phyloP scores from a whole-genome alignment of 495 filamentous ascomycete species.

The Penicillium robsamsonii region DNA sequence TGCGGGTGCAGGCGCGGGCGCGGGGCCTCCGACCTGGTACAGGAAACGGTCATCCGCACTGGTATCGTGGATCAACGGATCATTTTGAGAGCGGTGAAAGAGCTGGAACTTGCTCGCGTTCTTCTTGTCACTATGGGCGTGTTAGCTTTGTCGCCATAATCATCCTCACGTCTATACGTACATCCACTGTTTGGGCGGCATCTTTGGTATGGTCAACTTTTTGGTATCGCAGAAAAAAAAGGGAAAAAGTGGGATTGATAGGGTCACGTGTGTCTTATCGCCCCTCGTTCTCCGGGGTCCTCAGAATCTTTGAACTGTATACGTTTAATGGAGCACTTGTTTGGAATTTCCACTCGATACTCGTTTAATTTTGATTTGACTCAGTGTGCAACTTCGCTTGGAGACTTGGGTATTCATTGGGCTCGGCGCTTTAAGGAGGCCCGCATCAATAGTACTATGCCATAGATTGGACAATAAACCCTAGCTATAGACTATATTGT shows the following conservation, averaged over 20 bases:
- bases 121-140: conserved; percentile 76
- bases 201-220: conserved; percentile 39
- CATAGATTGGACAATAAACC: not conserved
- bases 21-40: conserved; percentile 45
- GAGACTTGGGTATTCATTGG: conserved; percentile 13
- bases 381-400: conserved; percentile 12
- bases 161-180: conserved; percentile 47
- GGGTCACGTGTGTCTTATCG: conserved; percentile 42
- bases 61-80: conserved; percentile 88
- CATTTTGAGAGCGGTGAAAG: conserved; percentile 94
- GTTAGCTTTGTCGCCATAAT: conserved; percentile 12
- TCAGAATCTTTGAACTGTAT: conserved; percentile 10
- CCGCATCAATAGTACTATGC: not conserved
- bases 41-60: conserved; percentile 80
- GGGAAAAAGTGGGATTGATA: conserved; percentile 37
- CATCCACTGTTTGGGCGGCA: conserved; percentile 87
- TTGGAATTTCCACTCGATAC: not conserved
- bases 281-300: conserved; percentile 30
- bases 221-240: conserved; percentile 25
- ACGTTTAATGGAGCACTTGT: not conserved
- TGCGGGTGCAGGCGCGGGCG: conserved; percentile 31
- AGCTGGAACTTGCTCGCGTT: conserved; percentile 87
- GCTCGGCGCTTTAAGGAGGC: conserved; percentile 4
- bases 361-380: not conserved
- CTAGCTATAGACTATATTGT: not conserved